Evolutionary conservation across 495 filamentous ascomycete species (phyloP).

Genomic region (Lindgomyces ingoldianus): DNA sequence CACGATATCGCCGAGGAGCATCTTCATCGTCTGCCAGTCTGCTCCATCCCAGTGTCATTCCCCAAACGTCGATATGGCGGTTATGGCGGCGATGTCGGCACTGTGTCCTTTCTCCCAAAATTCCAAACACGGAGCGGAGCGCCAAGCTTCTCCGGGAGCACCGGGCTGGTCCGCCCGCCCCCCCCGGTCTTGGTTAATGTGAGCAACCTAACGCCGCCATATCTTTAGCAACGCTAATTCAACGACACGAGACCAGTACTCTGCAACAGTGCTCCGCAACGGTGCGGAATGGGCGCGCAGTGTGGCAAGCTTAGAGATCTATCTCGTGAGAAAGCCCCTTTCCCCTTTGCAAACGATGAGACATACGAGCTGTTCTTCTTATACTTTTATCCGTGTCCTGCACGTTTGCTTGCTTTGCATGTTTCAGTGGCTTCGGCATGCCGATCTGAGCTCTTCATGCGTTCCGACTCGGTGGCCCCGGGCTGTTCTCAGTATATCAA

Average conservation of each 20-base stretch:
- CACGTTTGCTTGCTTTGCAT: background rate
- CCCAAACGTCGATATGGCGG: background rate
- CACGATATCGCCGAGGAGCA: background rate
- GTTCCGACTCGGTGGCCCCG: constrained; percentile 13
- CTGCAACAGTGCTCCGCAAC: too few species aligned
- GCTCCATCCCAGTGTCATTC: background rate
- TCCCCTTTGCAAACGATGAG: too few species aligned
- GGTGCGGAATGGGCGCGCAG: background rate
- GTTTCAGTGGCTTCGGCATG: background rate
- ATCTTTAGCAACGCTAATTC: constrained; percentile 35
- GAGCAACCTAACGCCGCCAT: background rate
- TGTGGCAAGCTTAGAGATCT: constrained; percentile 6
- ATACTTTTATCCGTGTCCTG: too few species aligned
- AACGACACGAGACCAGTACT: constrained; percentile 21
- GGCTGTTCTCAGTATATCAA: background rate
- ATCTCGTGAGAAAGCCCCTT: background rate
- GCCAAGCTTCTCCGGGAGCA: constrained; percentile 14
- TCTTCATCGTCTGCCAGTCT: constrained; percentile 8
- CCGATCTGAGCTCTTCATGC: background rate
- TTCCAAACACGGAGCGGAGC: background rate
- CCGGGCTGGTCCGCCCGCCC: too few species aligned
- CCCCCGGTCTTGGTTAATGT: background rate
- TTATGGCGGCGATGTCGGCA: background rate
- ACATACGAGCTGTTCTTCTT: too few species aligned
- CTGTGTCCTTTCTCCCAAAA: background rate